These are phyloP conservation scores for Exophiala oligosperma DNA, from an alignment of 2,329 filamentous ascomycete genomes.

Conservation along the genomic window DNA sequence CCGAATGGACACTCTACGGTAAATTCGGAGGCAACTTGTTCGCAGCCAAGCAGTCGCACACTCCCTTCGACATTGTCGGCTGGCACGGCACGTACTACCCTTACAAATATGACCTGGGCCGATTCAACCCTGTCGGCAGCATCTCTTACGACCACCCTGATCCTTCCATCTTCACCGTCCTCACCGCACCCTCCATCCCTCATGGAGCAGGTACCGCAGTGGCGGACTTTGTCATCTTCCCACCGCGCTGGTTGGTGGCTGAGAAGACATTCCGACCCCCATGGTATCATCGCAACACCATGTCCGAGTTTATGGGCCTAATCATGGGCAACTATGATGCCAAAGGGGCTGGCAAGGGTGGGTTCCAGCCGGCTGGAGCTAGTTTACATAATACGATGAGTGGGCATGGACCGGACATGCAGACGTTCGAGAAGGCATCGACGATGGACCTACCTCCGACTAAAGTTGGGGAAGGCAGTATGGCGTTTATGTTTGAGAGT, in stretches of 20 bases:
- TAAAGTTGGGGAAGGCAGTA: constrained; percentile 60
- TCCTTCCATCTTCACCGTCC: constrained; percentile 72
- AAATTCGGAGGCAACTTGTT: constrained; percentile 71
- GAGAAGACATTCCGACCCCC: constrained; percentile 62
- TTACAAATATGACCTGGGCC: constrained; percentile 77
- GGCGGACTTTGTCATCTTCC: constrained; percentile 66
- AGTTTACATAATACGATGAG: constrained; percentile 72
- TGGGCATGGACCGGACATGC: constrained; percentile 62
- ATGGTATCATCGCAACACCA: constrained; percentile 66
- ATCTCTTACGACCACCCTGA: constrained; percentile 77
- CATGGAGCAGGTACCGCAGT: constrained; percentile 61
- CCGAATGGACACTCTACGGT: constrained; percentile 57
- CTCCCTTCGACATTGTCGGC: constrained; percentile 75
- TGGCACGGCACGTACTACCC: constrained; percentile 82
- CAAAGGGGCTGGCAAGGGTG: constrained; percentile 52
- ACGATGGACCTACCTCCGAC: constrained; percentile 54
- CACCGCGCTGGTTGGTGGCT: constrained; percentile 63
- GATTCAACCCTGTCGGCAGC: constrained; percentile 72
- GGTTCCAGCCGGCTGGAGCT: constrained; percentile 62
- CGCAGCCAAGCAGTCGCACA: constrained; percentile 64
- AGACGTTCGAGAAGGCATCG: constrained; percentile 57
- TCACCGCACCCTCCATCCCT: constrained; percentile 55
- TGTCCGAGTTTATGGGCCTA: constrained; percentile 67
- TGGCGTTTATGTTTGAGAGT: constrained; percentile 67
- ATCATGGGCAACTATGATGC: constrained; percentile 63